Conservation (phyloP, 2,329 filamentous ascomycete species). For the Endoconidiophora polonica region DNA sequence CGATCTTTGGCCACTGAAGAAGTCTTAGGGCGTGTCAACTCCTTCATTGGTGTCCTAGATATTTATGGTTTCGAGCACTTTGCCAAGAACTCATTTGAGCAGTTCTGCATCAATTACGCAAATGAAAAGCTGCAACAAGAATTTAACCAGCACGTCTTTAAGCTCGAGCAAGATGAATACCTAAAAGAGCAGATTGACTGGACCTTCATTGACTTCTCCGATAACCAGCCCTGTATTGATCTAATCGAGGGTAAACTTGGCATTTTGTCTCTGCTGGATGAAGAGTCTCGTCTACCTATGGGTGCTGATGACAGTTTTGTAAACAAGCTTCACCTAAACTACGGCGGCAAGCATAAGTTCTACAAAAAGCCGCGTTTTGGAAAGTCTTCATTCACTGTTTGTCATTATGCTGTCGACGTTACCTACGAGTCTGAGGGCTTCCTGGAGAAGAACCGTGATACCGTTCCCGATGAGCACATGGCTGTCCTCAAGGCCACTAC, state of each 20-base stretch:
- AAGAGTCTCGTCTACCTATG: constrained; percentile 93
- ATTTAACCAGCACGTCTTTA: constrained; percentile 99
- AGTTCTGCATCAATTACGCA: constrained; percentile 99
- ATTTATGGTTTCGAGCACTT: constrained; percentile 99
- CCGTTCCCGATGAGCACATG: constrained; percentile 95
- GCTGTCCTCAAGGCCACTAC: constrained; percentile 71
- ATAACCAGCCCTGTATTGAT: constrained; percentile 98
- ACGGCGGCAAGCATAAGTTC: constrained; percentile 81
- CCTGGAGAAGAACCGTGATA: constrained; percentile 98
- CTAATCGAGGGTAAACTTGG: constrained; percentile 94
- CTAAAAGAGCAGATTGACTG: constrained; percentile 92
- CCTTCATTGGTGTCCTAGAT: constrained; percentile 96
- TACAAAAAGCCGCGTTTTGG: constrained; percentile 98
- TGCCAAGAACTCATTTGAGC: constrained; percentile 98
- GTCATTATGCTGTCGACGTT: constrained; percentile 94
- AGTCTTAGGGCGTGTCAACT: constrained; percentile 62
- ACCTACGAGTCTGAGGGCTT: constrained; percentile 98
- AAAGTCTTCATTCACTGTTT: constrained; percentile 93
- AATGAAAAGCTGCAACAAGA: constrained; percentile 99
- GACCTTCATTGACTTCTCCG: constrained; percentile 98
- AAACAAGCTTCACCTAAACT: constrained; percentile 90
- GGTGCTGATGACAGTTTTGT: constrained; percentile 95
- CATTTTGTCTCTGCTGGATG: constrained; percentile 79
- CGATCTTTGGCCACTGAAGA: constrained; percentile 74
- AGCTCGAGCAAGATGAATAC: constrained; percentile 96